phyloP scores from a whole-genome alignment of 2,329 filamentous ascomycete species.

The Capronia americana region DNA sequence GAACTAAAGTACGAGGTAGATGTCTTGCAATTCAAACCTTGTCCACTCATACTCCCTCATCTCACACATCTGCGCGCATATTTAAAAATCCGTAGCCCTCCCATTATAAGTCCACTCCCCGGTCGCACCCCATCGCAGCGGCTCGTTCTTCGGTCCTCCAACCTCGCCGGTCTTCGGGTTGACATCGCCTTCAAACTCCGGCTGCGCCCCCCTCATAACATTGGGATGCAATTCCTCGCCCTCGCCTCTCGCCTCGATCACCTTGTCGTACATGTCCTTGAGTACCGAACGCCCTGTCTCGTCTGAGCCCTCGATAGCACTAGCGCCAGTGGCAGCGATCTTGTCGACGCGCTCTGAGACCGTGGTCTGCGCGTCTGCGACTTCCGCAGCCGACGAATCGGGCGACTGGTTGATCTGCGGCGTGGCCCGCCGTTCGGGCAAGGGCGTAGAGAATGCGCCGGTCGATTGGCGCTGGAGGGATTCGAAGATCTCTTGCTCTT shows the following conservation, averaged over 20 bases:
- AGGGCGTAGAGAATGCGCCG: conserved; percentile 75
- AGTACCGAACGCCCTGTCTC: conserved; percentile 15
- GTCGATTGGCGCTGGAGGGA: conserved; percentile 79
- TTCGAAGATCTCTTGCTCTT: conserved; percentile 90
- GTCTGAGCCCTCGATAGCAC: background rate
- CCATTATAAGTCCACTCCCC: conserved; percentile 96
- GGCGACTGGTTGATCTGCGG: conserved; percentile 60
- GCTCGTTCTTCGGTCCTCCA: conserved; percentile 96
- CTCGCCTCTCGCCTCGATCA: conserved; percentile 61
- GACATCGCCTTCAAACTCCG: conserved; percentile 89
- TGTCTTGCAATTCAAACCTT: too few relatives aligned
- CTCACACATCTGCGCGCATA: background rate
- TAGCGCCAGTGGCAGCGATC: background rate
- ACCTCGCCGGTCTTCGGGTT: conserved; percentile 96
- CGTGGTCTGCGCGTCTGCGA: conserved; percentile 34
- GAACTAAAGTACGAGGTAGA: background rate
- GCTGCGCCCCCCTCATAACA: conserved; percentile 75
- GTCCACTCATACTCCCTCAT: background rate
- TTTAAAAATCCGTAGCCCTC: conserved; percentile 84
- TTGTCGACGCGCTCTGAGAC: conserved; percentile 37
- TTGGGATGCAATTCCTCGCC: conserved; percentile 73
- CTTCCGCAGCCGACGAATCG: conserved; percentile 43
- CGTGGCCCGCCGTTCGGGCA: conserved; percentile 28
- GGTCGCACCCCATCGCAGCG: conserved; percentile 78
- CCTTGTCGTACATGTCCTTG: conserved; percentile 44